Evolutionary conservation across 306 rosid species (phyloP).

Genomic region (Medicago lupulina): DNA sequence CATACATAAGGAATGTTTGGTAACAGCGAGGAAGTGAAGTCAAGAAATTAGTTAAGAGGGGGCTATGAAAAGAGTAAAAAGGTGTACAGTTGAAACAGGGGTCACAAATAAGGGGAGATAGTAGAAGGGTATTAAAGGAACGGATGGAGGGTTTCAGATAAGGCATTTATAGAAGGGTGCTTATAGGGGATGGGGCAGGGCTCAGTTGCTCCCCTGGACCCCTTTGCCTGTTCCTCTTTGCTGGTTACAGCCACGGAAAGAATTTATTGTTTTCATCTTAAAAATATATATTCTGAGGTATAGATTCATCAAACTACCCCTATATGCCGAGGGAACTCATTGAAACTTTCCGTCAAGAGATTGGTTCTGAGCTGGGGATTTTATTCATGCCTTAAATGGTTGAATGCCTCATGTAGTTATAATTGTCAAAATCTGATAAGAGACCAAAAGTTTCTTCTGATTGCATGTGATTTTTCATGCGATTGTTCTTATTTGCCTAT

Average conservation of each 20-base stretch:
- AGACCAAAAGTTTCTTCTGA: slow-evolving; percentile 28
- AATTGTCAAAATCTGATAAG: slow-evolving; percentile 18
- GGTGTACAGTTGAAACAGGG: slow-evolving; percentile 11
- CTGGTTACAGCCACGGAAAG: neutral
- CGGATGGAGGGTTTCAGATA: slow-evolving; percentile 4
- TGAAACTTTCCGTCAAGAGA: neutral
- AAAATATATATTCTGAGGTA: neutral
- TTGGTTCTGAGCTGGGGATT: slow-evolving; percentile 22
- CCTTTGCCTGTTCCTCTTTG: slow-evolving; percentile 21
- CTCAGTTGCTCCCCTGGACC: neutral
- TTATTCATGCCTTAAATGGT: slow-evolving; percentile 11
- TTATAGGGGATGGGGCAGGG: slow-evolving; percentile 1
- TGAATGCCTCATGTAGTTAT: slow-evolving; percentile 12
- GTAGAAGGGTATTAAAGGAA: slow-evolving; percentile 11
- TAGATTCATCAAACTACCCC: neutral
- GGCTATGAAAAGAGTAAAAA: neutral
- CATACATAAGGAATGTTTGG: slow-evolving; percentile 26
- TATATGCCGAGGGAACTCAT: neutral
- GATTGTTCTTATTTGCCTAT: slow-evolving; percentile 13
- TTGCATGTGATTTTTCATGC: slow-evolving; percentile 27
- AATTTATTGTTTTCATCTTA: slow-evolving; percentile 2
- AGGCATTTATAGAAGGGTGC: slow-evolving; percentile 15
- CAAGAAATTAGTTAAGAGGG: neutral
- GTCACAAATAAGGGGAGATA: slow-evolving; percentile 2
- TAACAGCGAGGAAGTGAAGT: slow-evolving; percentile 18